Evolutionary conservation across 805 yeast species (phyloP), one percentile per base, ranked within the genome.

Genomic region (Limtongia smithiae): DNA sequence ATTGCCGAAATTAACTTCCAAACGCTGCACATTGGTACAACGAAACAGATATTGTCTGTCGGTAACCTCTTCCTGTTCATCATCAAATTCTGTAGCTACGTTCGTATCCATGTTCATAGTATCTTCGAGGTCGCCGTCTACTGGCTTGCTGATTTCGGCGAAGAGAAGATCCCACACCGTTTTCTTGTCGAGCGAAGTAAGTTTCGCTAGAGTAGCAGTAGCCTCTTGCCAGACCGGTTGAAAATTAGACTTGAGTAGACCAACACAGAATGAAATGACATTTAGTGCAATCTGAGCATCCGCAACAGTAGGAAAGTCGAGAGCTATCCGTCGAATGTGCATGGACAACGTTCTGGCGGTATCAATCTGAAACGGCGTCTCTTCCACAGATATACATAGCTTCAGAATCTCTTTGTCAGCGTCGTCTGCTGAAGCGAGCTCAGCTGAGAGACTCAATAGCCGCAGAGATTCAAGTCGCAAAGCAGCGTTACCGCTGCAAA

Each of bases 201-300:
- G 65, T 3, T 65, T 61, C 1, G 81, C 78, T 3, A 86, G 61
- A 3, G 77, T 74, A 52, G 83, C 91, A 46, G 74, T 68, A 1
- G 85, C 84, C 4, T 84, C 88, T 17, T 78, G 76, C 95, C 96
- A 89, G 12, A 84, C 75, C 0, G 97, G 97, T 48, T 87, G 84
- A 59, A 91, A 88, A 50, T 79, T 77, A 30, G 81, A 81, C 3
- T 87, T 73, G 37, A 90, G 67, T 51, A 85, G 73, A 30, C 97
- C 57, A 37, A 49, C 41, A 25, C 34, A 22, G 38, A 36, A 52
- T 3, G 36, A 31, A 4, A 52, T 41, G 17, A 52, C 22, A 24
- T 38, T 35, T 6, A 20, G 15, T 25, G 41, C 20, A 11, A 51
- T 6, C 8, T 17, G 22, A 21, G 42, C 42, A 14, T 51, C 43